phyloP scores from a whole-genome alignment of 2,329 filamentous ascomycete species.

The Ambrosiella xylebori region DNA sequence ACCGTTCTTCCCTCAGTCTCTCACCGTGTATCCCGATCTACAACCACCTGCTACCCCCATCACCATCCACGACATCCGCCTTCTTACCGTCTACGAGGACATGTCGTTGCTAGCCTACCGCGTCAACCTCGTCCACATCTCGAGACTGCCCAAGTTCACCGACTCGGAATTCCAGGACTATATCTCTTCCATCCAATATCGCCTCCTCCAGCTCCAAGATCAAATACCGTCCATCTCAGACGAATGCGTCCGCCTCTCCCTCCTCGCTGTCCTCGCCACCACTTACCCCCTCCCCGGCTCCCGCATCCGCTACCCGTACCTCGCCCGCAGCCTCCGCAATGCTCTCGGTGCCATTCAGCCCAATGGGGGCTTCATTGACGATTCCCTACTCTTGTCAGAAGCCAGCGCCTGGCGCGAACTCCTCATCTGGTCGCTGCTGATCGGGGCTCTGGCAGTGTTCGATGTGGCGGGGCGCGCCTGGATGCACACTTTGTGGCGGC shows the following conservation, averaged over 20 bases:
- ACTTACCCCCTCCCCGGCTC: slow-evolving; percentile 11
- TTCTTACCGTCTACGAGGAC: slow-evolving; percentile 12
- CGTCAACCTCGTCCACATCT: slow-evolving; percentile 10
- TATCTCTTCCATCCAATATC: slow-evolving; percentile 10
- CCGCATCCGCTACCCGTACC: slow-evolving; percentile 10
- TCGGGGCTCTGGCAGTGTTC: slow-evolving; percentile 11
- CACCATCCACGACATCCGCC: slow-evolving; percentile 5
- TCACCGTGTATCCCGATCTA: neutral
- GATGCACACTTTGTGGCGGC: slow-evolving; percentile 10
- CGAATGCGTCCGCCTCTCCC: slow-evolving; percentile 8
- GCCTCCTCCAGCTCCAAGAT: slow-evolving; percentile 8
- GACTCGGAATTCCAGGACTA: slow-evolving; percentile 12
- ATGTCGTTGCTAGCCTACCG: slow-evolving; percentile 8
- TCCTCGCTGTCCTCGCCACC: slow-evolving; percentile 11
- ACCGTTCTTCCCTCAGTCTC: neutral
- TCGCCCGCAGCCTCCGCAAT: slow-evolving; percentile 8
- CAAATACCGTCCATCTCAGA: slow-evolving; percentile 6
- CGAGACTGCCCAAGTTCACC: slow-evolving; percentile 6
- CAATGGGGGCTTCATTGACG: neutral
- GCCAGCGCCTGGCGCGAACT: slow-evolving; percentile 3
- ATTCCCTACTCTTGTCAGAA: neutral
- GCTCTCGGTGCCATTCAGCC: slow-evolving; percentile 10
- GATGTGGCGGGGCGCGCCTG: slow-evolving; percentile 9
- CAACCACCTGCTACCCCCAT: slow-evolving; percentile 1
- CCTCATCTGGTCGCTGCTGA: slow-evolving; percentile 8